A percentile compares a stretch with the other conserved stretches of the same genome.
Evolutionary conservation across 2,329 filamentous ascomycete species (phyloP).

Genomic region (Incumbomyces lentus): DNA sequence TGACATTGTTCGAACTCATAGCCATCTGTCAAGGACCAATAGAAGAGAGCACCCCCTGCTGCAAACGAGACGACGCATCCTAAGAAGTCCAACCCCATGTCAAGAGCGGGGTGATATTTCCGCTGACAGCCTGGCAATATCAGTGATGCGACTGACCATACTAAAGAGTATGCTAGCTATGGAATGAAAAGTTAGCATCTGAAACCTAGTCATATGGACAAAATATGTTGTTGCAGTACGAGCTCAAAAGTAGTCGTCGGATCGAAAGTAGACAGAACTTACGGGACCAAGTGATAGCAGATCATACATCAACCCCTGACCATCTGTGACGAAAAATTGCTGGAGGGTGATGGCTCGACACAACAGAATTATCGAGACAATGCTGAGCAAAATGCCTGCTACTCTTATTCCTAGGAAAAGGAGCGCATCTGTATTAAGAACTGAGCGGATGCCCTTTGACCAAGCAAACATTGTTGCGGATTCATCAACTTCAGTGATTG

Average conservation of each 20-base stretch:
- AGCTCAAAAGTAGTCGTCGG: neutral
- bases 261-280: neutral
- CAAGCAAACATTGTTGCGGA: too few relatives aligned
- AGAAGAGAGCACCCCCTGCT: neutral
- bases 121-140: slow-evolving; percentile 3
- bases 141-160: slow-evolving; percentile 1
- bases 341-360: neutral
- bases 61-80: slow-evolving; percentile 1
- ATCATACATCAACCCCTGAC: neutral
- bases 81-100: slow-evolving; percentile 1
- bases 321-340: slow-evolving; percentile 2
- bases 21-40: neutral
- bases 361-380: slow-evolving; percentile 2
- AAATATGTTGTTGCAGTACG: neutral
- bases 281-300: slow-evolving; percentile 2
- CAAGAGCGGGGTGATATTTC: slow-evolving; percentile 6
- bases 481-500: too few relatives aligned
- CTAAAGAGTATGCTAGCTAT: slow-evolving; percentile 1
- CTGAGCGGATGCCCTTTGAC: too few relatives aligned
- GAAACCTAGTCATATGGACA: neutral
- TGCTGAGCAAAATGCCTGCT: slow-evolving; percentile 1
- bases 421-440: slow-evolving; percentile 4
- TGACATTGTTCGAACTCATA: neutral
- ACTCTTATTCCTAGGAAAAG: slow-evolving; percentile 1
- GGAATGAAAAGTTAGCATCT: neutral